These are phyloP conservation scores for Zostera marina DNA, from an alignment of 116 monocot genomes.

Conservation along the genomic window DNA sequence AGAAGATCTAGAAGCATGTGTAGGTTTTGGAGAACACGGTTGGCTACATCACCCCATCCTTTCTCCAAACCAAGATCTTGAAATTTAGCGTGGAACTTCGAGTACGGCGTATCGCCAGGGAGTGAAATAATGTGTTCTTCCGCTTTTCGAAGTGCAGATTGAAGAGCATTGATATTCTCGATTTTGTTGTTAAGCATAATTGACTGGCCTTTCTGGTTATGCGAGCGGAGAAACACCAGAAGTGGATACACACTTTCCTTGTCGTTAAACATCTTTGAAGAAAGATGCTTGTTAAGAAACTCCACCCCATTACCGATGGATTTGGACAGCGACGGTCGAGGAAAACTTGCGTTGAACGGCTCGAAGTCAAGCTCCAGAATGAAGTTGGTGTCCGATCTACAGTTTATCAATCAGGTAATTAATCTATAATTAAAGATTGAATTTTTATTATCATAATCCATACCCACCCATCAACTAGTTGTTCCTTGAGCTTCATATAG, in stretches of 20 bases:
- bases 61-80: slow-evolving; percentile 73
- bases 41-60: slow-evolving; percentile 65
- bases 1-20: slow-evolving; percentile 66
- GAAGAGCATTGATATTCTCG: slow-evolving; percentile 37
- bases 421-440: neutral
- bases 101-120: slow-evolving; percentile 51
- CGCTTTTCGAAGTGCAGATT: slow-evolving; percentile 46
- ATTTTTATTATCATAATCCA: neutral
- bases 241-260: slow-evolving; percentile 54
- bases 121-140: slow-evolving; percentile 31
- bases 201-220: slow-evolving; percentile 63
- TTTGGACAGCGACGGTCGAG: slow-evolving; percentile 48
- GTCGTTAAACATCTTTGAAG: slow-evolving; percentile 57
- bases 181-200: slow-evolving; percentile 80
- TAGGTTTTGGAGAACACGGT: slow-evolving; percentile 33
- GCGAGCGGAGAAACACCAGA: slow-evolving; percentile 45
- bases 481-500: slow-evolving; percentile 53
- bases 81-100: slow-evolving; percentile 52
- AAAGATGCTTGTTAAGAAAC: slow-evolving; percentile 70
- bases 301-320: slow-evolving; percentile 86
- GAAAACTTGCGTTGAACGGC: slow-evolving; percentile 72
- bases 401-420: neutral
- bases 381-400: slow-evolving; percentile 27
- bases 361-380: slow-evolving; percentile 65
- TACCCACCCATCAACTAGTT: slow-evolving; percentile 46